A percentile compares a stretch with the other conserved stretches of the same genome.
Evolutionary conservation across 805 yeast genomes (phyloP).

Genomic region (Jamesozyma jinghongensis): DNA sequence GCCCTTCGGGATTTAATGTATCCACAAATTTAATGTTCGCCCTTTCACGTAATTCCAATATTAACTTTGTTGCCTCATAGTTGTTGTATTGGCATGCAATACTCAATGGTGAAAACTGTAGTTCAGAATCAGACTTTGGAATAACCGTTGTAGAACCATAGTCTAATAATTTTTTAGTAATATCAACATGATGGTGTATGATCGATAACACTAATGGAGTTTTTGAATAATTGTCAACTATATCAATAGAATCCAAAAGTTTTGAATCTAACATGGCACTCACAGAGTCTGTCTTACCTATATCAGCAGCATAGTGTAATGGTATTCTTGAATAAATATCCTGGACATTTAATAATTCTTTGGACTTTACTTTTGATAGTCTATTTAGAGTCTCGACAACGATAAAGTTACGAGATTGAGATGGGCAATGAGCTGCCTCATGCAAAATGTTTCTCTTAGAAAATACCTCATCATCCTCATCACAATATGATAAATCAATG

Average conservation of each 20-base stretch:
- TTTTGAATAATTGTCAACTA: slow-evolving; percentile 63
- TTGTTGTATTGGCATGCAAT: slow-evolving; percentile 85
- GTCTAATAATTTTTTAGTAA: slow-evolving; percentile 40
- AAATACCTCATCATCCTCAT: slow-evolving; percentile 43
- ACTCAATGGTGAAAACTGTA: slow-evolving; percentile 68
- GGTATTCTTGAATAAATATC: slow-evolving; percentile 75
- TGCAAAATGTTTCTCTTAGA: slow-evolving; percentile 70
- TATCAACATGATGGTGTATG: slow-evolving; percentile 50
- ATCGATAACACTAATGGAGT: slow-evolving; percentile 79
- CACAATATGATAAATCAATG: slow-evolving; percentile 55
- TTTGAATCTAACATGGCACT: slow-evolving; percentile 30
- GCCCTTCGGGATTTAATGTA: slow-evolving; percentile 71
- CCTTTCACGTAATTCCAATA: slow-evolving; percentile 33
- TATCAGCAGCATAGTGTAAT: slow-evolving; percentile 74
- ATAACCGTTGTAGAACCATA: slow-evolving; percentile 32
- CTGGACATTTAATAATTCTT: slow-evolving; percentile 32
- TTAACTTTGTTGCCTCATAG: slow-evolving; percentile 53
- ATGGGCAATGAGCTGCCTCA: slow-evolving; percentile 40
- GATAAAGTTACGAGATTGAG: slow-evolving; percentile 31
- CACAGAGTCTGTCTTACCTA: slow-evolving; percentile 40
- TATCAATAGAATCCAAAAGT: slow-evolving; percentile 28
- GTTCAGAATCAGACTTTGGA: slow-evolving; percentile 27
- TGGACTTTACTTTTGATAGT: slow-evolving; percentile 15
- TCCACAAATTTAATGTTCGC: slow-evolving; percentile 3
- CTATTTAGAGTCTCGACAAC: slow-evolving; percentile 18